phyloP scores from a whole-genome alignment of 2,329 filamentous ascomycete genomes.

The Colletotrichum chrysophilum region DNA sequence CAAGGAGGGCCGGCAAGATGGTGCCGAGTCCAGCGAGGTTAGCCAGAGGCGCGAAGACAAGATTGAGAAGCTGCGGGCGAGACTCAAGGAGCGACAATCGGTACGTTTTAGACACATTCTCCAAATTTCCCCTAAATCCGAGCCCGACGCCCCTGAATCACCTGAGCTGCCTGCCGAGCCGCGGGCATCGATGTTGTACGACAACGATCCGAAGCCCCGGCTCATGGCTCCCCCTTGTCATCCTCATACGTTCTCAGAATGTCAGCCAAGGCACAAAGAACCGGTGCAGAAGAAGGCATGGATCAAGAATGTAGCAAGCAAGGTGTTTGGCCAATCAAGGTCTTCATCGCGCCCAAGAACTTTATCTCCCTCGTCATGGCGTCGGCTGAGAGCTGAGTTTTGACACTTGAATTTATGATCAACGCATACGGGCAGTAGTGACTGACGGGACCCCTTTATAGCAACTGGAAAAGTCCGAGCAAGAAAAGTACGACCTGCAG shows the following conservation, averaged over 20 bases:
- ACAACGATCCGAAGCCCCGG: conserved; percentile 1
- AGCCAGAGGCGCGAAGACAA: conserved; percentile 53
- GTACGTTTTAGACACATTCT: conserved; percentile 45
- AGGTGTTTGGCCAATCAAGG: background rate
- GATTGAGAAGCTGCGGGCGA: conserved; percentile 61
- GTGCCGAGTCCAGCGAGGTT: conserved; percentile 40
- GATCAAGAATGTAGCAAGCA: background rate
- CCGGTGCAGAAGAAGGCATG: background rate
- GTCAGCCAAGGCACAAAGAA: background rate
- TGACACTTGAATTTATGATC: background rate
- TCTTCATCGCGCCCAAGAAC: background rate
- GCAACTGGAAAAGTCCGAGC: conserved; percentile 65
- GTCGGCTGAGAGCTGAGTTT: background rate
- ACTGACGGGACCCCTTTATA: conserved; percentile 34
- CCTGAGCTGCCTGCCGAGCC: background rate
- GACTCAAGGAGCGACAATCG: conserved; percentile 62
- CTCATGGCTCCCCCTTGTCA: background rate
- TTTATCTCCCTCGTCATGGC: background rate
- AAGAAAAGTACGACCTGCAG: conserved; percentile 61
- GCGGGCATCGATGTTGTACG: background rate
- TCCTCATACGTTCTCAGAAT: background rate
- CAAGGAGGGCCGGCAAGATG: conserved; percentile 39
- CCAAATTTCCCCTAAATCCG: background rate
- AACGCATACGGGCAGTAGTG: background rate
- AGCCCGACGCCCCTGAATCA: background rate